Conservation (phyloP, 2,329 filamentous ascomycete species). For the Xylariaceae sp. region DNA sequence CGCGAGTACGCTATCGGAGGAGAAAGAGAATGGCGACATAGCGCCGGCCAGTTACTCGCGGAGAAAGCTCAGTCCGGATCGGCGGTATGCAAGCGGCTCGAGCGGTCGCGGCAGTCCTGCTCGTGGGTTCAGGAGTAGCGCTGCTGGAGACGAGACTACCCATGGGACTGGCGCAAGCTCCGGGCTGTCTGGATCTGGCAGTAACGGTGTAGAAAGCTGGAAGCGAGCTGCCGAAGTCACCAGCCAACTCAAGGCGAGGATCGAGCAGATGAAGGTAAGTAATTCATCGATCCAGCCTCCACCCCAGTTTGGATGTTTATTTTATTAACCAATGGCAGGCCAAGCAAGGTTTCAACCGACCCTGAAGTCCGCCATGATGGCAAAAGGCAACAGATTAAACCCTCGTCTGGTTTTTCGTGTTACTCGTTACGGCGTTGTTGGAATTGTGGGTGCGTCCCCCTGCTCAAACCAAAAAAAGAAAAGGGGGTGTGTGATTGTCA, state of each 20-base stretch:
- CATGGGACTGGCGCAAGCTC: constrained; percentile 20
- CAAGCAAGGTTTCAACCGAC: constrained; percentile 46
- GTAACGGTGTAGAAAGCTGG: constrained; percentile 80
- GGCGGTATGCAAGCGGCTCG: constrained; percentile 49
- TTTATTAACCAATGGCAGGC: constrained; percentile 34
- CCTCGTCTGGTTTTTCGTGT: constrained; percentile 2
- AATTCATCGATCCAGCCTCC: not conserved
- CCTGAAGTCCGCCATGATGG: constrained; percentile 24
- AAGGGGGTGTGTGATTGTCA: constrained; percentile 11
- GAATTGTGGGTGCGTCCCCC: constrained; percentile 1
- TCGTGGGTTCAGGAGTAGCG: constrained; percentile 45
- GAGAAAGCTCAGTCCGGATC: constrained; percentile 50
- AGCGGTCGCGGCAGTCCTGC: constrained; percentile 57
- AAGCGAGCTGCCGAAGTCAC: constrained; percentile 95
- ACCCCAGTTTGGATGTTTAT: not conserved
- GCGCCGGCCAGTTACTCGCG: constrained; percentile 39
- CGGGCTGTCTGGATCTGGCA: constrained; percentile 18
- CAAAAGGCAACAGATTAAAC: not conserved
- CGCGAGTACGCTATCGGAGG: constrained; percentile 63
- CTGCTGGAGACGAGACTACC: constrained; percentile 27
- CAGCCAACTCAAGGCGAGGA: constrained; percentile 91
- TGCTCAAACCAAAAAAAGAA: not conserved
- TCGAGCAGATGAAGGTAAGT: constrained; percentile 91
- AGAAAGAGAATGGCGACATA: constrained; percentile 66
- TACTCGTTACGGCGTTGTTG: constrained; percentile 19